Evolutionary conservation across 2,329 filamentous ascomycete species (phyloP).

Genomic region (Claviceps sp.): DNA sequence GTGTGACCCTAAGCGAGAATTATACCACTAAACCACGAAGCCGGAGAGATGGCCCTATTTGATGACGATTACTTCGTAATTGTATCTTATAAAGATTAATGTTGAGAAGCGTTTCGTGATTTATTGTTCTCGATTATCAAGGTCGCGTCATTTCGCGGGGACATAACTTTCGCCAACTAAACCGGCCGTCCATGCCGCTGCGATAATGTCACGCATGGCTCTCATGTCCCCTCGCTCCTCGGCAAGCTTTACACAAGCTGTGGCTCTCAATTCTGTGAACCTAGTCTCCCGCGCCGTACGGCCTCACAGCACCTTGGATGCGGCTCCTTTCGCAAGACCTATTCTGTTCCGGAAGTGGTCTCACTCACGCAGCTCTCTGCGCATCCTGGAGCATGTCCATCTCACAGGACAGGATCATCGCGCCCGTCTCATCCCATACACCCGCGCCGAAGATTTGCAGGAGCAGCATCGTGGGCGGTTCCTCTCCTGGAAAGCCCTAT

Average conservation of each 20-base stretch:
- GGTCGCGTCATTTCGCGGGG: too few relatives aligned
- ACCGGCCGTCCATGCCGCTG: not conserved
- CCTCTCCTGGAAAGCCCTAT: constrained; percentile 21
- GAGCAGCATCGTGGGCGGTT: constrained; percentile 21
- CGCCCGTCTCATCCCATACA: constrained; percentile 17
- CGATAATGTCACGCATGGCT: constrained; percentile 1
- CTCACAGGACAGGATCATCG: constrained; percentile 11
- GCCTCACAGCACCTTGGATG: not conserved
- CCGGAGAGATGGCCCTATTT: not conserved
- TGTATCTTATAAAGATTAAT: rapidly evolving
- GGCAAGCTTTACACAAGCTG: not conserved
- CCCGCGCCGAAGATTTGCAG: constrained; percentile 18
- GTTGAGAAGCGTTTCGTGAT: too few relatives aligned
- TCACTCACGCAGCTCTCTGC: not conserved
- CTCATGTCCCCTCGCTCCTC: not conserved
- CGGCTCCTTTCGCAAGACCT: not conserved
- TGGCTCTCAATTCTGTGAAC: not conserved
- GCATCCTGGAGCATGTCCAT: constrained; percentile 19
- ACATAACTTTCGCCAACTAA: not conserved
- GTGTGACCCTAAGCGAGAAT: constrained; percentile 7
- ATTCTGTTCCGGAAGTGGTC: not conserved
- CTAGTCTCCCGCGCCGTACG: not conserved
- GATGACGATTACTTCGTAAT: not conserved
- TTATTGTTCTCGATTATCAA: too few relatives aligned
- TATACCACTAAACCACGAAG: constrained; percentile 8